Conservation (phyloP, 495 filamentous ascomycete genomes). For the Penicillium macrosclerotiorum region DNA sequence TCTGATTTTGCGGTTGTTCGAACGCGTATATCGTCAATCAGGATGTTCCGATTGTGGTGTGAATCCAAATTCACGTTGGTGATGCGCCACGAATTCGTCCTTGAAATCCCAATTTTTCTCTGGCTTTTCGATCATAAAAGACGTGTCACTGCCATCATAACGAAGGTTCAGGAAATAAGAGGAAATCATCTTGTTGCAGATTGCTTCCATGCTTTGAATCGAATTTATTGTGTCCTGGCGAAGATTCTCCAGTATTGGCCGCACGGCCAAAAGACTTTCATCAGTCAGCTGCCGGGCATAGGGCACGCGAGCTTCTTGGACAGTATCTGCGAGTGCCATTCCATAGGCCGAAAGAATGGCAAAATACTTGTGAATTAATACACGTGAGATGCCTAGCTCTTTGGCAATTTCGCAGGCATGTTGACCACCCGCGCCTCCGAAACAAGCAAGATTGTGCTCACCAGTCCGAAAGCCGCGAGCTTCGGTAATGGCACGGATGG, state of each 20-base stretch:
- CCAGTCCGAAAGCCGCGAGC: constrained; percentile 50
- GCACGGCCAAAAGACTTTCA: constrained; percentile 36
- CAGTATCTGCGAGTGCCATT: constrained; percentile 51
- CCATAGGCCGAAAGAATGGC: constrained; percentile 54
- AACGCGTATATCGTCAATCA: constrained; percentile 55
- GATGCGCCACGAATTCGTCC: constrained; percentile 45
- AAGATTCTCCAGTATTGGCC: constrained; percentile 33
- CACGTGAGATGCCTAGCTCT: constrained; percentile 48
- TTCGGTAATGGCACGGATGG: constrained; percentile 52
- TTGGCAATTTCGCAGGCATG: constrained; percentile 52
- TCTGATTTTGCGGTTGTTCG: constrained; percentile 43
- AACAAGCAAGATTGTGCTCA: constrained; percentile 50
- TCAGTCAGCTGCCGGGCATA: constrained; percentile 36
- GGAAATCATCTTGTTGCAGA: constrained; percentile 38
- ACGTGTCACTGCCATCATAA: constrained; percentile 52
- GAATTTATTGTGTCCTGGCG: constrained; percentile 30
- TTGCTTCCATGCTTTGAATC: constrained; percentile 39
- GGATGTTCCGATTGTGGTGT: constrained; percentile 45
- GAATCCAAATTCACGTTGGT: constrained; percentile 54
- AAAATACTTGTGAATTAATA: constrained; percentile 55
- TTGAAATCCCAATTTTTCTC: constrained; percentile 40
- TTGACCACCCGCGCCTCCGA: constrained; percentile 55
- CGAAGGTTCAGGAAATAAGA: constrained; percentile 56
- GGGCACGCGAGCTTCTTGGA: constrained; percentile 52
- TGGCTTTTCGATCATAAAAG: constrained; percentile 49